Evolutionary conservation across 768 basidiomycete genomes (phyloP).

Genomic region (Kwoniella europaea): DNA sequence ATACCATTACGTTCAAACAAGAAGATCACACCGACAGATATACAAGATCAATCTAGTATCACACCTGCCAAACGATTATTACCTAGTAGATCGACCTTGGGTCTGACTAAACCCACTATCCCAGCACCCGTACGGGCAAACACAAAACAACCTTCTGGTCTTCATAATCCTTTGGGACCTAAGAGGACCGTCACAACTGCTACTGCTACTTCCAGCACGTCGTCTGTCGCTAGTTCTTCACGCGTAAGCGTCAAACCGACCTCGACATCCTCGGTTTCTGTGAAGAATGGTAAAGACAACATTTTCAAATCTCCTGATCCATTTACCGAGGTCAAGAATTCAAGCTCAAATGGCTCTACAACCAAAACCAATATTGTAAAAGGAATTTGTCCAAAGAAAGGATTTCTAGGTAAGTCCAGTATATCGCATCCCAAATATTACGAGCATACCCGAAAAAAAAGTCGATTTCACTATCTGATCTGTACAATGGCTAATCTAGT

Average conservation of each 20-base stretch:
- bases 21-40: not conserved
- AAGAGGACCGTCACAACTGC: conserved; percentile 1
- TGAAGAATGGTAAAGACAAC: not conserved
- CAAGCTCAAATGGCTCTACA: too few species aligned
- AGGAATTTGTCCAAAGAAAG: not conserved
- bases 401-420: not conserved
- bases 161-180: conserved; percentile 7
- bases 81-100: conserved; percentile 17
- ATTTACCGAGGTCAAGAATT: not conserved
- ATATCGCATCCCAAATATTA: not conserved
- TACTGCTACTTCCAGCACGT: not conserved
- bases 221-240: not conserved
- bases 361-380: not conserved
- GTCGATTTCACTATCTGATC: not conserved
- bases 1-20: conserved; percentile 6
- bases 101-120: not conserved
- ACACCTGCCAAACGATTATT: conserved; percentile 5
- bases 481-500: not conserved
- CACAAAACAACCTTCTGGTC: not conserved
- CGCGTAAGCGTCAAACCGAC: not conserved
- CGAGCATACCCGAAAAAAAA: too few species aligned
- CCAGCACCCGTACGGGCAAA: not conserved
- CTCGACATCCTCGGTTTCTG: not conserved
- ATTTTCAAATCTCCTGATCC: not conserved
- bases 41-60: not conserved